Evolutionary conservation across 1,284 basidiomycete species (phyloP).

Genomic region (Cryptococcus maquisensis): DNA sequence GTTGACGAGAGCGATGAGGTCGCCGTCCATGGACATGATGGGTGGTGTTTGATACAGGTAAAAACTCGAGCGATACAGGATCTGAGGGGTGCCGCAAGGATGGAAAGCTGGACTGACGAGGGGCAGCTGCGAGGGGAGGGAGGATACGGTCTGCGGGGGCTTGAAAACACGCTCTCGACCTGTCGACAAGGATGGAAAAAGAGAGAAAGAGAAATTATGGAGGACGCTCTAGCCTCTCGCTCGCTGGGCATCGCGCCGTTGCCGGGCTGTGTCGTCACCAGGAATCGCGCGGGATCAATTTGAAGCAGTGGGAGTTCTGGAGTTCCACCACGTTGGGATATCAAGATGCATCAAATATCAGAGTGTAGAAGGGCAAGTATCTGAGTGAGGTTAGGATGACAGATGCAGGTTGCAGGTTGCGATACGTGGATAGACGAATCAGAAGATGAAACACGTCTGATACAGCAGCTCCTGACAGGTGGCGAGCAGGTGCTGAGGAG

Average conservation of each 20-base stretch:
- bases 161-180: background rate
- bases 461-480: no score
- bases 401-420: no score
- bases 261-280: background rate
- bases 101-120: background rate
- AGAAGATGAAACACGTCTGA: no score
- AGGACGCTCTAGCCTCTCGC: no score
- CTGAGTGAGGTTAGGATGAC: no score
- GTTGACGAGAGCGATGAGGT: slow-evolving; percentile 93
- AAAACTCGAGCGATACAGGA: background rate
- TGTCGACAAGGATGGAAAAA: background rate
- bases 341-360: no score
- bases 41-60: background rate
- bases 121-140: background rate
- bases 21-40: slow-evolving; percentile 69
- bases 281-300: no score
- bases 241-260: background rate
- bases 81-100: background rate
- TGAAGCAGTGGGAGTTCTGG: no score
- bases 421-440: no score
- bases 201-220: background rate
- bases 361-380: no score
- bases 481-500: no score
- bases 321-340: no score
- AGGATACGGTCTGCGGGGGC: background rate